Evolutionary conservation across 352 stramenopile genomes (phyloP).

Genomic region (Globisporangium barbulae): DNA sequence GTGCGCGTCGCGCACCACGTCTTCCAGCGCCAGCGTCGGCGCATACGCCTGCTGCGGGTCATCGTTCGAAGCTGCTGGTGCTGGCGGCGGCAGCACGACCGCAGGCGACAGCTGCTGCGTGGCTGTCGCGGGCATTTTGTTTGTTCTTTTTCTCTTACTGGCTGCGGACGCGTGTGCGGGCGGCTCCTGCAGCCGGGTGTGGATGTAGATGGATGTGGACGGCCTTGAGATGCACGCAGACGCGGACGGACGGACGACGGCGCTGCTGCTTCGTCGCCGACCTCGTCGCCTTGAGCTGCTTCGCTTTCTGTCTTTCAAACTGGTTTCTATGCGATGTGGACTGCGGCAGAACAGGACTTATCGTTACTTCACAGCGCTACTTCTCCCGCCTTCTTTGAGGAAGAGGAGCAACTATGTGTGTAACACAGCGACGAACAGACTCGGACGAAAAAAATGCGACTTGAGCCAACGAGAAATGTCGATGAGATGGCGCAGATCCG

Average conservation of each 20-base stretch:
- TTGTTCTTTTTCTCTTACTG: not conserved
- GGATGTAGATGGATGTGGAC: not conserved
- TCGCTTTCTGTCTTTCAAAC: slow-evolving; percentile 2
- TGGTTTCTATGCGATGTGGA: not conserved
- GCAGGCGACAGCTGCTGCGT: slow-evolving; percentile 1
- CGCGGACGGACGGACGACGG: not conserved
- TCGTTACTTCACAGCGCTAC: slow-evolving; percentile 10
- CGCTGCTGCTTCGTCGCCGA: not conserved
- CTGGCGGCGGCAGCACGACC: slow-evolving; percentile 9
- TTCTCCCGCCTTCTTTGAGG: not conserved
- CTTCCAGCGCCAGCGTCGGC: slow-evolving; percentile 47
- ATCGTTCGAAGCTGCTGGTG: not conserved
- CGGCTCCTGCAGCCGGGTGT: not conserved
- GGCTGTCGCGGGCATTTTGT: slow-evolving; percentile 12
- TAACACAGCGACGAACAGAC: not conserved
- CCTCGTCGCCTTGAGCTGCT: not conserved
- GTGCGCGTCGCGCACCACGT: slow-evolving; percentile 73
- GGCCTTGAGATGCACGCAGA: not conserved
- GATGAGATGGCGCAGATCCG: not conserved
- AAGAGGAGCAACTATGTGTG: not conserved
- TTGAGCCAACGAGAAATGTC: not conserved
- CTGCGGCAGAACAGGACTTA: not conserved
- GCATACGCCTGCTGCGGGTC: not conserved
- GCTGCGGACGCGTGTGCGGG: not conserved
- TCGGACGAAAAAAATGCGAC: not conserved